Evolutionary conservation across 2,329 filamentous ascomycete genomes (phyloP), one percentile per base, ranked within the genome.

Genomic region (Fusarium xyrophilum): DNA sequence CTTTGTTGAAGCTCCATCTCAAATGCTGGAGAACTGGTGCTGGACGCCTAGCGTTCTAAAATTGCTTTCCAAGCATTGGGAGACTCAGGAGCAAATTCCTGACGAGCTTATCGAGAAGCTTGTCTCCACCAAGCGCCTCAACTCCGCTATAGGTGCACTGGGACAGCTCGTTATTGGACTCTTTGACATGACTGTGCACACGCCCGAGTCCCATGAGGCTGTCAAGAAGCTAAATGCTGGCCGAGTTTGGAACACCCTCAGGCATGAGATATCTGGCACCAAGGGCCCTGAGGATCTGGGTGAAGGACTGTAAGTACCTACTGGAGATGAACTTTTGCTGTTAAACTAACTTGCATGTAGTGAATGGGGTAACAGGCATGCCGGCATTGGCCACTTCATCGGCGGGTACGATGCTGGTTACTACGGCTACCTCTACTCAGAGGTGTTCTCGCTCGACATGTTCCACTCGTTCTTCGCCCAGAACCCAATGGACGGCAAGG

Each of bases 391-490:
- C 19, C 92, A 96, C 79, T 83, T 95, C 67, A 92, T 95, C 63
- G 91, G 91, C 55, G 92, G 92, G 4, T 96, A 96, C 74, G 92
- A 95, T 77, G 92, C 92, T 32, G 91, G 92, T 43, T 95, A 95
- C 81, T 96, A 96, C 78, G 88, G 88, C 72, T 91, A 91, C 75
- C 80, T 91, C 35, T 90, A 87, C 67, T 93, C 90, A 2, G 87
- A 93, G 77, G 93, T 96, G 21, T 96, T 94, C 80, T 92, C 89
- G 25, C 86, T 90, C 28, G 92, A 96, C 79, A 95, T 96, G 91
- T 96, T 95, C 83, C 89, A 92, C 79, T 86, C 86, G 0, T 89
- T 91, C 47, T 96, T 96, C 81, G 89, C 90, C 81, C 83, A 86
- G 71, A 84, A 94, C 76, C 92, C 92, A 0, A 93, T 95, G 91